phyloP scores from a whole-genome alignment of 2,329 filamentous ascomycete genomes.

The Lasiodiplodia hormozganensis region DNA sequence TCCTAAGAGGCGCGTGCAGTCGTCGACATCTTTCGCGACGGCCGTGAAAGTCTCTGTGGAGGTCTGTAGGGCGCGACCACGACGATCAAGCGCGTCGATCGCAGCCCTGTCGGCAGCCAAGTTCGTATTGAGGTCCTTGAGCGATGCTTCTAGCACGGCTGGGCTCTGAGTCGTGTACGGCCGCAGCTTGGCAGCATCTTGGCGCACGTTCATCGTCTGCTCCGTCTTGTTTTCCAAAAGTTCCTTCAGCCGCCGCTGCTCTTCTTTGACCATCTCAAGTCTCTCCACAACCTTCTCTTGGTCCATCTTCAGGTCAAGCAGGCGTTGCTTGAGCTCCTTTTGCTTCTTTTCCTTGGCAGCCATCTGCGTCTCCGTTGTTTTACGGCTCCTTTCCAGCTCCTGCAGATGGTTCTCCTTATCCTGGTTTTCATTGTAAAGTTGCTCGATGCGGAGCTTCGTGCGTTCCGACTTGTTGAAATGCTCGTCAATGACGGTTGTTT shows the following conservation, averaged over 20 bases:
- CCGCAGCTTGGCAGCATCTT: constrained; percentile 86
- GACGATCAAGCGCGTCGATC: constrained; percentile 85
- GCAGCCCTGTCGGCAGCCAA: constrained; percentile 80
- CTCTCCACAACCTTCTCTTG: constrained; percentile 85
- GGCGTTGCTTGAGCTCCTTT: constrained; percentile 81
- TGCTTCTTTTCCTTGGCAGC: constrained; percentile 86
- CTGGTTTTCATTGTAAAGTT: constrained; percentile 83
- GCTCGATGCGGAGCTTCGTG: constrained; percentile 86
- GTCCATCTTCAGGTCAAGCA: constrained; percentile 79
- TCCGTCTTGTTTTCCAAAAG: constrained; percentile 75
- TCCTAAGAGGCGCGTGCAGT: constrained; percentile 86
- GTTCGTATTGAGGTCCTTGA: constrained; percentile 82
- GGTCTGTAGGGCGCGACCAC: constrained; percentile 88
- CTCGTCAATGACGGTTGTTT: constrained; percentile 87
- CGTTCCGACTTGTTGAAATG: constrained; percentile 91
- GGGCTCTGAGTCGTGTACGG: constrained; percentile 94
- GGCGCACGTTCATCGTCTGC: constrained; percentile 72
- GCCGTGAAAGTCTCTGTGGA: constrained; percentile 88
- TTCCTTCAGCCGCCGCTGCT: constrained; percentile 77
- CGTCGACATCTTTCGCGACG: constrained; percentile 82
- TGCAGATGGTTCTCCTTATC: constrained; percentile 80
- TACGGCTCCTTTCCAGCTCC: constrained; percentile 80
- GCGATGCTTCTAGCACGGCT: constrained; percentile 77
- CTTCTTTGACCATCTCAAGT: constrained; percentile 80
- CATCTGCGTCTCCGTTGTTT: constrained; percentile 80